Conservation (phyloP, 23 red algal genomes). For the Porphyridium purpureum region DNA sequence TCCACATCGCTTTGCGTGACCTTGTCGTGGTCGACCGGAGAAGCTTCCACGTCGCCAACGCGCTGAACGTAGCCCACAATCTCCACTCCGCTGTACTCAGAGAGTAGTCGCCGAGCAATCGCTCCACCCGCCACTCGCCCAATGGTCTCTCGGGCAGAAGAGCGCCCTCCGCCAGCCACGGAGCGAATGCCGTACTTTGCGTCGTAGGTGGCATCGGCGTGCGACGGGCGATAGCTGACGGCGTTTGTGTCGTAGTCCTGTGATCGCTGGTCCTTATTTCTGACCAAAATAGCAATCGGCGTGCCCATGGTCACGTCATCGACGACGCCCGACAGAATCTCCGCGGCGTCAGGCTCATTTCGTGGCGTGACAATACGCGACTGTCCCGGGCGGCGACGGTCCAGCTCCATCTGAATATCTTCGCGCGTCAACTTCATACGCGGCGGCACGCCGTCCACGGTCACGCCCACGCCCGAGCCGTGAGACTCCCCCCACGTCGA, state of each 20-base stretch:
- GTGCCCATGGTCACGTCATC: slow-evolving; percentile 80
- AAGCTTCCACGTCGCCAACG: slow-evolving; percentile 61
- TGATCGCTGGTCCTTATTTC: slow-evolving; percentile 83
- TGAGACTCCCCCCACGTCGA: slow-evolving; percentile 91
- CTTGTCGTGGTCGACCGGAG: slow-evolving; percentile 28
- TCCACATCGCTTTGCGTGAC: slow-evolving; percentile 73
- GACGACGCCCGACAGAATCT: slow-evolving; percentile 90
- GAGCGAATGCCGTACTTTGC: slow-evolving; percentile 96
- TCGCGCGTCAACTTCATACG: slow-evolving; percentile 30
- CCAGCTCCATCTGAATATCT: slow-evolving; percentile 77
- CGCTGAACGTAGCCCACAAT: slow-evolving; percentile 72
- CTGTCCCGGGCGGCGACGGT: slow-evolving; percentile 84
- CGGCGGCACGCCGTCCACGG: slow-evolving; percentile 78
- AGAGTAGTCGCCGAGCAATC: slow-evolving; percentile 58
- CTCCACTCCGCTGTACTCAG: slow-evolving; percentile 51
- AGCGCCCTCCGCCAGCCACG: slow-evolving; percentile 85
- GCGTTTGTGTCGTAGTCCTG: slow-evolving; percentile 88
- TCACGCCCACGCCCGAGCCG: slow-evolving; percentile 84
- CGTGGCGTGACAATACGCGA: slow-evolving; percentile 81
- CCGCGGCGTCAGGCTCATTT: slow-evolving; percentile 69
- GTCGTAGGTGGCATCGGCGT: slow-evolving; percentile 97
- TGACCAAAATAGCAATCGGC: slow-evolving; percentile 87
- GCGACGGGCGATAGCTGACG: slow-evolving; percentile 74
- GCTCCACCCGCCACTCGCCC: slow-evolving; percentile 91
- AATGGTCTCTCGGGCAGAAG: slow-evolving; percentile 88